Percentiles rank a stretch among this genome's conserved stretches.
phyloP scores from a whole-genome alignment of 345 rosid species.

The Conringia planisiliqua region DNA sequence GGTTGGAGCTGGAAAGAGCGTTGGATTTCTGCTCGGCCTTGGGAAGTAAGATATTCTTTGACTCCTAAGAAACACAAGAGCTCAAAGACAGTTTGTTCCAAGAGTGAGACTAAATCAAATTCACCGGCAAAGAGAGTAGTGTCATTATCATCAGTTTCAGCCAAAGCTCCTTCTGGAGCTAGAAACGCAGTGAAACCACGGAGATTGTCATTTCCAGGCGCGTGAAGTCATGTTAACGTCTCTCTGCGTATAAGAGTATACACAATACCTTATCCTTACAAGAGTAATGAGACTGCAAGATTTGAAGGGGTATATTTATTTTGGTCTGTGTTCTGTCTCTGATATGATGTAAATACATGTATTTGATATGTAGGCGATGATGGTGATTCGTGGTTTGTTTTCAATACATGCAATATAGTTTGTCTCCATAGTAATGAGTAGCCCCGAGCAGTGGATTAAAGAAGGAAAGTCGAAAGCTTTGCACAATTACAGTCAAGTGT shows the following conservation, averaged over 20 bases:
- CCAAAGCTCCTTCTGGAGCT: conserved; percentile 45
- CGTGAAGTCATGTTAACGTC: conserved; percentile 12
- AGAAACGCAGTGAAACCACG: conserved; percentile 44
- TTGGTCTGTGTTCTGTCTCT: conserved; percentile 4
- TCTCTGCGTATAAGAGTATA: not conserved
- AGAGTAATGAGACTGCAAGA: not conserved
- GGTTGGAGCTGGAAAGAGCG: conserved; percentile 99
- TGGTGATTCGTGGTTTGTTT: conserved; percentile 9
- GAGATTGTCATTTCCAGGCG: conserved; percentile 65
- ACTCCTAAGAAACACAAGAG: conserved; percentile 57
- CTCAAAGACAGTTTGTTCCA: conserved; percentile 36
- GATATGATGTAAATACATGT: conserved; percentile 26
- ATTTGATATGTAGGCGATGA: conserved; percentile 2
- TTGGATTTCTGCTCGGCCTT: conserved; percentile 91
- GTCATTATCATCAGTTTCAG: conserved; percentile 40
- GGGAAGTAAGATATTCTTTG: conserved; percentile 68
- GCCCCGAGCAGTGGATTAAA: not conserved
- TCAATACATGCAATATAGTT: conserved; percentile 4
- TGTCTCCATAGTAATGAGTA: not conserved
- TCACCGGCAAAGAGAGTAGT: conserved; percentile 48
- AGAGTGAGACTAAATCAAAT: conserved; percentile 37
- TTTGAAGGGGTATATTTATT: conserved; percentile 6
- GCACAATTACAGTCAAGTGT: not conserved
- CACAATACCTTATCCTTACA: not conserved
- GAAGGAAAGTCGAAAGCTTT: not conserved